A percentile compares a stretch with the other conserved stretches of the same genome.
These are phyloP conservation scores for Aaosphaeria pasadenensis DNA, from an alignment of 2,329 filamentous ascomycete genomes.

Conservation along the genomic window DNA sequence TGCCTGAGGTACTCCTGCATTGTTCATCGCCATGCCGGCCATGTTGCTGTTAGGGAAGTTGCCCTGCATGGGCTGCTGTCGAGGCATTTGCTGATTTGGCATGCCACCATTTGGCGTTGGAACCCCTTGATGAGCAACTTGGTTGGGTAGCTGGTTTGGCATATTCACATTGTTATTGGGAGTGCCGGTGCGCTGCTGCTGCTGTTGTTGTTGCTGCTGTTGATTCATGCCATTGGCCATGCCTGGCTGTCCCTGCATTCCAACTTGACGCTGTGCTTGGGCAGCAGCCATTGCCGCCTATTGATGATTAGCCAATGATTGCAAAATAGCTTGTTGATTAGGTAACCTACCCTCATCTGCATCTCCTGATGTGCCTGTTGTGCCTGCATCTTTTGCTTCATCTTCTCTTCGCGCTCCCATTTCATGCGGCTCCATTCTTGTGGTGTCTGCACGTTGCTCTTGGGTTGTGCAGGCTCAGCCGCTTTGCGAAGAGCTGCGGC, in stretches of 20 bases:
- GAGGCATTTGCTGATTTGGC: conserved; percentile 30
- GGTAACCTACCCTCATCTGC: conserved; percentile 42
- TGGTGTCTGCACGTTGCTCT: conserved; percentile 67
- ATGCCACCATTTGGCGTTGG: conserved; percentile 23
- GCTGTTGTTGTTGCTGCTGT: conserved; percentile 31
- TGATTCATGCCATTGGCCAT: conserved; percentile 33
- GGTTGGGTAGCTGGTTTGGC: conserved; percentile 27
- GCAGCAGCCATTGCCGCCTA: conserved; percentile 30
- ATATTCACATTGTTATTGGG: conserved; percentile 31
- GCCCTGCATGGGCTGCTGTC: conserved; percentile 45
- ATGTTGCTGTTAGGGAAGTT: conserved; percentile 48
- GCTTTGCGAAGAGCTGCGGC: conserved; percentile 80
- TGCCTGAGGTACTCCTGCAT: conserved; percentile 63
- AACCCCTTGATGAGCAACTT: conserved; percentile 26
- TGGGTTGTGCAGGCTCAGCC: conserved; percentile 64
- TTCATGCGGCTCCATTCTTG: conserved; percentile 88
- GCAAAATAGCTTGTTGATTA: background rate
- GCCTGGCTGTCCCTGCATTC: conserved; percentile 37
- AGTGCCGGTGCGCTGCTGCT: conserved; percentile 40
- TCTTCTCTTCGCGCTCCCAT: conserved; percentile 76
- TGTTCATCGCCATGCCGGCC: conserved; percentile 52
- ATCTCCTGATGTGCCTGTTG: conserved; percentile 48
- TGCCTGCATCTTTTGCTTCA: conserved; percentile 53
- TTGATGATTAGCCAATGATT: background rate
- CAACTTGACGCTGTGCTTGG: conserved; percentile 29